phyloP scores from a whole-genome alignment of 352 stramenopile genomes.

The Peronospora belbahrii region DNA sequence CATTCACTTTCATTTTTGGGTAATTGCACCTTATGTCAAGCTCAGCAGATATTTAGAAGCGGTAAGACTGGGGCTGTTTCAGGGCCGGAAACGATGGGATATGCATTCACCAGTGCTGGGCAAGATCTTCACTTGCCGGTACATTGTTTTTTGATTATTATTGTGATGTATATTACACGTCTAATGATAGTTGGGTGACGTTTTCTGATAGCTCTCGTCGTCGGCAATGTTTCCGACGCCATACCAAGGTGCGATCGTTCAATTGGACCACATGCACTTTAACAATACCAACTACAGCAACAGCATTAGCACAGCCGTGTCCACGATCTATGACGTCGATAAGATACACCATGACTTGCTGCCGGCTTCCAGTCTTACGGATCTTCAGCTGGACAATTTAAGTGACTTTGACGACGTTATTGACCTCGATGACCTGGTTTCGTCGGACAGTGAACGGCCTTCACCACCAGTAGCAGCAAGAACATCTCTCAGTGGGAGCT shows the following conservation, averaged over 20 bases:
- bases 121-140: constrained; percentile 20
- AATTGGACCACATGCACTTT: constrained; percentile 12
- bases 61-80: constrained; percentile 5
- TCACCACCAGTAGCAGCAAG: constrained; percentile 21
- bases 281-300: constrained; percentile 3
- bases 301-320: neutral
- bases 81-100: constrained; percentile 10
- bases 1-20: constrained; percentile 34
- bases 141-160: neutral
- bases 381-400: constrained; percentile 37
- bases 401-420: constrained; percentile 56
- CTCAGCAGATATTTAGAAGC: constrained; percentile 38
- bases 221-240: constrained; percentile 4
- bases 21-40: constrained; percentile 40
- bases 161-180: neutral
- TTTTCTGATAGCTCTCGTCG: constrained; percentile 5
- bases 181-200: constrained; percentile 1
- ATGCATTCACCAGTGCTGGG: constrained; percentile 8
- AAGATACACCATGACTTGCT: too few species aligned
- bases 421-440: constrained; percentile 45
- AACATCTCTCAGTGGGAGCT: constrained; percentile 23
- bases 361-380: constrained; percentile 20
- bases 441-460: constrained; percentile 32
- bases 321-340: constrained; percentile 7
- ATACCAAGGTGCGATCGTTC: constrained; percentile 5